Conservation (phyloP, 108 stramenopile species). For the Asterionellopsis glacialis region DNA sequence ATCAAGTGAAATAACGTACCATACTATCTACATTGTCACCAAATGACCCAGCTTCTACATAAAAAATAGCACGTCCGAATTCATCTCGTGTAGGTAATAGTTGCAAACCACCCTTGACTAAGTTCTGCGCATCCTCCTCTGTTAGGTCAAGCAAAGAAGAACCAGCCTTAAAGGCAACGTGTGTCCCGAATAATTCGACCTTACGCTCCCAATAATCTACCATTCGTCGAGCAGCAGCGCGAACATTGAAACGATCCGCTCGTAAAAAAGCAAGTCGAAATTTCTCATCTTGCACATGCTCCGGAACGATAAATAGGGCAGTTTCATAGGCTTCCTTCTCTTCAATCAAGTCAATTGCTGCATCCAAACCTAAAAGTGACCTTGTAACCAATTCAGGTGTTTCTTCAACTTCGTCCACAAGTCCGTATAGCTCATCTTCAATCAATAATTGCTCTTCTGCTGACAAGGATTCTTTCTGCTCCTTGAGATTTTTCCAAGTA, state of each 20-base stretch:
- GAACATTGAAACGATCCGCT: slow-evolving; percentile 15
- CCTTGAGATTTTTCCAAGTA: too few relatives aligned
- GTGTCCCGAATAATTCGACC: slow-evolving; percentile 19
- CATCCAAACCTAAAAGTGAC: too few relatives aligned
- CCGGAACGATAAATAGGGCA: background rate
- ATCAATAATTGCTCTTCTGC: too few relatives aligned
- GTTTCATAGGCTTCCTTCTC: background rate
- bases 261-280: slow-evolving; percentile 30
- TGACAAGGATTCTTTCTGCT: too few relatives aligned
- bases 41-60: too few relatives aligned
- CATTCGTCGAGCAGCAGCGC: slow-evolving; percentile 16
- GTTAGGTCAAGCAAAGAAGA: slow-evolving; percentile 12
- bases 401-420: too few relatives aligned
- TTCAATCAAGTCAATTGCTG: too few relatives aligned
- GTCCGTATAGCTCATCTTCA: too few relatives aligned
- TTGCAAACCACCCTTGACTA: slow-evolving; percentile 1
- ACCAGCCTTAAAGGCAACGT: slow-evolving; percentile 1
- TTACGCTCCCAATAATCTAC: slow-evolving; percentile 19
- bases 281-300: slow-evolving; percentile 8
- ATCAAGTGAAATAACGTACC: too few relatives aligned
- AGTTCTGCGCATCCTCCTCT: slow-evolving; percentile 11
- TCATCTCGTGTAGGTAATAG: background rate
- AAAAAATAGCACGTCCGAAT: too few relatives aligned
- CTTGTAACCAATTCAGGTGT: too few relatives aligned
- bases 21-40: too few relatives aligned